Evolutionary conservation across 352 stramenopile genomes (phyloP), one percentile per base, ranked within the genome.

Genomic region (Phytopythium helicoides): DNA sequence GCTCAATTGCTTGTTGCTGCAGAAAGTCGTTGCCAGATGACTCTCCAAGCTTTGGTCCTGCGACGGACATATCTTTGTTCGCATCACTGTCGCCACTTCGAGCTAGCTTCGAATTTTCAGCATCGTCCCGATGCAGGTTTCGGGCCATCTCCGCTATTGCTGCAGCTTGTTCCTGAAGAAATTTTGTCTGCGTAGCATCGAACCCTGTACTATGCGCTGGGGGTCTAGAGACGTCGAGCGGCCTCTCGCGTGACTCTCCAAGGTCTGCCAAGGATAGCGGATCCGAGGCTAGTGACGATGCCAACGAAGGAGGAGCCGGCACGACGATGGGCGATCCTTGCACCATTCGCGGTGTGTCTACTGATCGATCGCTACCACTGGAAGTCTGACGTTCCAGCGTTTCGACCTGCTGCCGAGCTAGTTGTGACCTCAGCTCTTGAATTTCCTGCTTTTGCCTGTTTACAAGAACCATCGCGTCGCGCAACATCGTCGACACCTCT

Each of bases 391-490:
- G 14, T 11, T 52, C 41, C 7, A 34, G 47, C 23, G 8, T 21
- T 9, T 26, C 18, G 12, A 42, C 31, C 52, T 73, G 50, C 18
- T 55, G 48, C 14, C 34, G 50, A 14, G 62, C 25, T 6, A 87
- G 18, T 37, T 70, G 56, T 16, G 56, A 50, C 44, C 71, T 76
- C 15, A 88, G 66, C 37, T 84, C 67, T 3, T 71, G n/a, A 48
- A 94, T 92, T 51, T 94, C 81, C 6, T 73, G 52, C 36, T 84
- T 85, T 50, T 94, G 84, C 38, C 76, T 76, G 37, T 75, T 70
- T 45, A 92, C 68, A 46, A 90, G 57, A 28, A 54, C 49, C 69
- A 94, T 73, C 1, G 84, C 84, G 35, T 90, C 81, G 7, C 66
- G 69, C n/a, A 94, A 62, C 71, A 81, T 76, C 33, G 83, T 56